These are phyloP conservation scores for Seiridium unicorne DNA, from an alignment of 2,329 filamentous ascomycete species.

Conservation along the genomic window DNA sequence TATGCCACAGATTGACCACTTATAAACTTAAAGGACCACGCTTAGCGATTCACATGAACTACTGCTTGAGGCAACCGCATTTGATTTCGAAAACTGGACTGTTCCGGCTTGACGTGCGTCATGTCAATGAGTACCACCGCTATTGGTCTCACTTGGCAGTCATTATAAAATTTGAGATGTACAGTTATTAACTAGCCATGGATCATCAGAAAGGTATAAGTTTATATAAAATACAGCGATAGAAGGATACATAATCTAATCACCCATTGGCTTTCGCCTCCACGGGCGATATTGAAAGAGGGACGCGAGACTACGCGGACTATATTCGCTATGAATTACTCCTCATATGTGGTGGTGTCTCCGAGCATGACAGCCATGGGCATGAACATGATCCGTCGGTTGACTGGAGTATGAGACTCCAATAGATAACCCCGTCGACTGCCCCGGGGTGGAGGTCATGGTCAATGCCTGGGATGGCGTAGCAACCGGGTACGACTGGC, in stretches of 20 bases:
- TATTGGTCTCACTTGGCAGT: not conserved
- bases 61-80: not conserved
- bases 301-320: not conserved
- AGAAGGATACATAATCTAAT: not conserved
- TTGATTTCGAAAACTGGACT: not conserved
- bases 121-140: not conserved
- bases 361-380: not conserved
- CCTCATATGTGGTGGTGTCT: not conserved
- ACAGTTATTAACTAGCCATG: not conserved
- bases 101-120: not conserved
- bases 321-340: not conserved
- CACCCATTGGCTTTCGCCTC: not conserved
- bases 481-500: not conserved
- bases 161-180: not conserved
- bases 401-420: not conserved
- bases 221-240: not conserved
- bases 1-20: too few species aligned
- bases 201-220: not conserved
- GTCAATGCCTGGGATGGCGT: not conserved
- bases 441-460: not conserved
- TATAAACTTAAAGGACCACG: not conserved
- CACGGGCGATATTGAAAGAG: not conserved
- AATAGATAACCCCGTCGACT: not conserved
- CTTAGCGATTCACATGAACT: not conserved
- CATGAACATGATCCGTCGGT: not conserved